Conservation (phyloP, 2,329 filamentous ascomycete genomes). For the Ilyonectria mors-panacis region DNA sequence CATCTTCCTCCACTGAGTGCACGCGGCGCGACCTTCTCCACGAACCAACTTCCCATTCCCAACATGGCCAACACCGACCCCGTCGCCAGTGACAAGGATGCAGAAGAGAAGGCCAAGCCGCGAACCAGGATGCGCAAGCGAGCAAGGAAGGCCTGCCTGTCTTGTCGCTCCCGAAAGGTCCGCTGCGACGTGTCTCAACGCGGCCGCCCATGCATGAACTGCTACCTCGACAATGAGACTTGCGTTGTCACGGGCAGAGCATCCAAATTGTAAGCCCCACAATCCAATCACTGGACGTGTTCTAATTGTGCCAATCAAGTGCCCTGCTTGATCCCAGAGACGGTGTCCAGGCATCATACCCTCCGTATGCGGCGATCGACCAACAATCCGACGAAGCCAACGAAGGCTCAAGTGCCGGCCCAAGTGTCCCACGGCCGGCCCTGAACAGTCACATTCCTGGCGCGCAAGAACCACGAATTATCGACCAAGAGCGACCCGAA, state of each 20-base stretch:
- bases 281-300: background rate
- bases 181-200: conserved; percentile 64
- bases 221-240: conserved; percentile 62
- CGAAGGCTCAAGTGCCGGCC: background rate
- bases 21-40: background rate
- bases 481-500: background rate
- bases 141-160: conserved; percentile 60
- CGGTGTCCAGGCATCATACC: conserved; percentile 2
- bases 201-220: conserved; percentile 66
- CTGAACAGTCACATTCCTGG: background rate
- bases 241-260: conserved; percentile 57
- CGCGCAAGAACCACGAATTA: background rate
- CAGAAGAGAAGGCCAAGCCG: background rate
- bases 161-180: conserved; percentile 64
- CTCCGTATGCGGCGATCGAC: conserved; percentile 4
- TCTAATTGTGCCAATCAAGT: background rate
- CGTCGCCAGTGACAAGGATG: background rate
- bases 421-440: background rate
- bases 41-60: background rate
- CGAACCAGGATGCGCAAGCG: conserved; percentile 8
- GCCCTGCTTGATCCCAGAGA: background rate
- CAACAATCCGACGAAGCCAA: background rate
- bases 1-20: background rate
- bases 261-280: conserved; percentile 52
- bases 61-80: background rate